A percentile compares a stretch with the other conserved stretches of the same genome.
Evolutionary conservation across 2,329 filamentous ascomycete genomes (phyloP).

Genomic region (Didymellaceae sp.): DNA sequence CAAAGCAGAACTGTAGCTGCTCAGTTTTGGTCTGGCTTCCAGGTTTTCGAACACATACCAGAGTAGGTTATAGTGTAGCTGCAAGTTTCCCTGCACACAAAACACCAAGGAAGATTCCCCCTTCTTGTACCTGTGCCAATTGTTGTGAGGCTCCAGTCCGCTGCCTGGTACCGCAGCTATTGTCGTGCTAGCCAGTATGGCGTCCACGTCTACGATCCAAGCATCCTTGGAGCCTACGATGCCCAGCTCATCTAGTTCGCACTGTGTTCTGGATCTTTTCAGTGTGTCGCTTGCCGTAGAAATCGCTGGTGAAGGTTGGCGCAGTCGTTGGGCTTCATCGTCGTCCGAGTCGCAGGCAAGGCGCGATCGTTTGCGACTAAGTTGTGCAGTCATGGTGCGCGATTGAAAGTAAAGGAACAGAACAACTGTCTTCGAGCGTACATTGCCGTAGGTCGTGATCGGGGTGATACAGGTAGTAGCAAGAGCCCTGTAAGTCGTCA

Average conservation of each 20-base stretch:
- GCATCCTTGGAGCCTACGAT: slow-evolving; percentile 37
- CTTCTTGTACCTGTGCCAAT: slow-evolving; percentile 29
- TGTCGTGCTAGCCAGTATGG: slow-evolving; percentile 39
- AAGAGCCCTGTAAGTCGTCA: slow-evolving; percentile 3
- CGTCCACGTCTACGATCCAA: slow-evolving; percentile 42
- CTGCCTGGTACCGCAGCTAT: slow-evolving; percentile 25
- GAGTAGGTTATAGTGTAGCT: slow-evolving; percentile 45
- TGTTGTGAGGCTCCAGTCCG: slow-evolving; percentile 34
- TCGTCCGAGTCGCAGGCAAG: slow-evolving; percentile 36
- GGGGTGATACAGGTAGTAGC: slow-evolving; percentile 9
- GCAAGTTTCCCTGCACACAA: slow-evolving; percentile 45
- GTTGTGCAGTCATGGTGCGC: slow-evolving; percentile 35
- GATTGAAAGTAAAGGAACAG: slow-evolving; percentile 20
- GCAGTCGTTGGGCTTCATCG: slow-evolving; percentile 25
- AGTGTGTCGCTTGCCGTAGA: slow-evolving; percentile 32
- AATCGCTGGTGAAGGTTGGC: slow-evolving; percentile 29
- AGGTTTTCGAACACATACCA: slow-evolving; percentile 31
- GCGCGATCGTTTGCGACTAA: slow-evolving; percentile 46
- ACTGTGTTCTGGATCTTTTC: slow-evolving; percentile 46
- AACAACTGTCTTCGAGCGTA: slow-evolving; percentile 25
- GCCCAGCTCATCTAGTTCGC: slow-evolving; percentile 45
- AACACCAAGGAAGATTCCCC: slow-evolving; percentile 34
- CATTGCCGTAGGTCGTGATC: slow-evolving; percentile 5
- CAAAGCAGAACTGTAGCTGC: slow-evolving; percentile 30
- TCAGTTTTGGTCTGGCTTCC: slow-evolving; percentile 1